Evolutionary conservation across 495 filamentous ascomycete genomes (phyloP), one percentile per base, ranked within the genome.

Genomic region (Antarctomyces pellizariae): DNA sequence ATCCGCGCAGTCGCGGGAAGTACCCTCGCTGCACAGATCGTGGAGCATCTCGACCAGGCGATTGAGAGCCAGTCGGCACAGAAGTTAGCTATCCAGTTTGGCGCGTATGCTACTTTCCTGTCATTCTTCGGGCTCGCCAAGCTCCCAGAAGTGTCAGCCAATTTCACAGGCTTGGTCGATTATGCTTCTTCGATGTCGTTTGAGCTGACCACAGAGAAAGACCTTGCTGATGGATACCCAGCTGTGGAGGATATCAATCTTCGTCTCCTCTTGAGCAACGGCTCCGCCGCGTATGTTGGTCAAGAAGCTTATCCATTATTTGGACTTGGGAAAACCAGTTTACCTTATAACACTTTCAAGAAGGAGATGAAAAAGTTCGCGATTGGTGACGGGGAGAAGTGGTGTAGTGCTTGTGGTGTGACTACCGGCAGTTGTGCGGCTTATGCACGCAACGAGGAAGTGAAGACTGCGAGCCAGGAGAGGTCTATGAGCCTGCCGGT

Each of bases 181-280:
- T 75, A 67, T 31, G 75, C 71, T 7, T 63, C 64, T 14, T 61
- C 67, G 16, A 61, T 84, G 44, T 49, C 60, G 3, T 72, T 83
- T 33, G 79, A 90, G 51, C 57, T 90, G 5, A 70, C 74, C 37
- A 79, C 74, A 34, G 45, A 62, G 47, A 39, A 53, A 34, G 33
- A 42, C 33, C 36, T 42, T 1, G 33, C 45, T 19, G 25, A 42
- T 37, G 9, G 42, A 34, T 43, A 72, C 57, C 71, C 73, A 0
- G 38, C 41, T 17, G 35, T 43, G 4, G 48, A 59, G 11, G 56
- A 77, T 22, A 54, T 84, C 19, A 64, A 55, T 33, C 71, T 90
- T 16, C 66, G 79, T 20, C 80, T 83, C 50, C 47, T 75, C 7
- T 66, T 83, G 46, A 60, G 66, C 37, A 89, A 89, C 43, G 74